phyloP scores from a whole-genome alignment of 2,329 filamentous ascomycete genomes.

The Trichoderma citrinoviride region DNA sequence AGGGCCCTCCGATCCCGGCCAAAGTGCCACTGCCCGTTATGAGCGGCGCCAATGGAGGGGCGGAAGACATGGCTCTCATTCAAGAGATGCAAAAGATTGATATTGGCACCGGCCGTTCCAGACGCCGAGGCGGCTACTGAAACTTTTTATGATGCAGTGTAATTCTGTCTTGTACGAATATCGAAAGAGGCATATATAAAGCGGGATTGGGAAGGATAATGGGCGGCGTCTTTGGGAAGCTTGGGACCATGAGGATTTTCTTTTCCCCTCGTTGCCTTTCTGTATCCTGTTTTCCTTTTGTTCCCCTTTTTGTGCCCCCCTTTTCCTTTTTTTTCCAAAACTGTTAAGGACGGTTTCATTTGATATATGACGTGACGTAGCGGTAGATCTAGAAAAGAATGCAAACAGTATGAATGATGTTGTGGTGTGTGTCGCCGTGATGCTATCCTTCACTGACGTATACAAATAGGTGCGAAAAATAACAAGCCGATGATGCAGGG shows the following conservation, averaged over 20 bases:
- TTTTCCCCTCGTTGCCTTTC: background rate
- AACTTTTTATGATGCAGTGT: background rate
- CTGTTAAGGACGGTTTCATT: background rate
- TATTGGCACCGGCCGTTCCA: slow-evolving; percentile 58
- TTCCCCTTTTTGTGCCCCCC: background rate
- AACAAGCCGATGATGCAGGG: background rate
- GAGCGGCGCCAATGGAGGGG: slow-evolving; percentile 43
- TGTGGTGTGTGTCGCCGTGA: background rate
- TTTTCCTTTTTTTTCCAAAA: background rate
- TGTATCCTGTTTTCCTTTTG: background rate
- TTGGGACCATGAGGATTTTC: background rate
- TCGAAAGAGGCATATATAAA: slow-evolving; percentile 21
- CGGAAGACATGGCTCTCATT: slow-evolving; percentile 59
- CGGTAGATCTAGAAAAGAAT: background rate
- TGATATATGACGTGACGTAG: slow-evolving; percentile 13
- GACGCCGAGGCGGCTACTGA: slow-evolving; percentile 49
- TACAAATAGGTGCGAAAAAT: no score
- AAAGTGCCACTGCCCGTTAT: slow-evolving; percentile 61
- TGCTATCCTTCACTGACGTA: background rate
- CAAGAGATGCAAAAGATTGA: slow-evolving; percentile 70
- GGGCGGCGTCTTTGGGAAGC: slow-evolving; percentile 6
- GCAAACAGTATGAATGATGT: background rate
- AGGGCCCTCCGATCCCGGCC: slow-evolving; percentile 62
- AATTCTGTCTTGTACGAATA: slow-evolving; percentile 11
- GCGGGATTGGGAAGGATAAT: background rate